phyloP scores from a whole-genome alignment of 2,329 filamentous ascomycete genomes.

The Tolypocladium tropicale region DNA sequence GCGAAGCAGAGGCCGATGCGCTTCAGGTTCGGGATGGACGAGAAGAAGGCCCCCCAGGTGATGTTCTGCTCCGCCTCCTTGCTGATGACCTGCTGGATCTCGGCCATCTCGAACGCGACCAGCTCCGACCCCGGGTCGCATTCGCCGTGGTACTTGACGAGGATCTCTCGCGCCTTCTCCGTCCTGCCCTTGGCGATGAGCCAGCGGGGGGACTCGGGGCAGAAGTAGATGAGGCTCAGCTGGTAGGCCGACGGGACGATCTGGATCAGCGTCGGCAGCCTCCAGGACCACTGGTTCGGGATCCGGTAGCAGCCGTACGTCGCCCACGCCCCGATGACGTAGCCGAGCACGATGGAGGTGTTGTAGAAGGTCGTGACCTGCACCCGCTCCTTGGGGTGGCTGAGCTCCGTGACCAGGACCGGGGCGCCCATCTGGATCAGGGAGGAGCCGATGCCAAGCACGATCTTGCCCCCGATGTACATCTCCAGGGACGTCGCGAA shows the following conservation, averaged over 20 bases:
- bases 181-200: conserved; percentile 38
- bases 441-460: conserved; percentile 24
- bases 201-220: conserved; percentile 52
- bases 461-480: conserved; percentile 27
- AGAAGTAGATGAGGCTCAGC: conserved; percentile 34
- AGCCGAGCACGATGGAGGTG: conserved; percentile 28
- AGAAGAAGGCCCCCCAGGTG: conserved; percentile 31
- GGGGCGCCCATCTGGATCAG: conserved; percentile 31
- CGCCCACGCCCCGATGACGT: conserved; percentile 26
- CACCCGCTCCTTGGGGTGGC: conserved; percentile 28
- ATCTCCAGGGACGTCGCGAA: conserved; percentile 23
- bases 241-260: conserved; percentile 31
- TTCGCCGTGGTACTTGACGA: conserved; percentile 43
- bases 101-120: conserved; percentile 35
- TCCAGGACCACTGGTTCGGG: conserved; percentile 33
- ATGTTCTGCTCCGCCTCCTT: conserved; percentile 20
- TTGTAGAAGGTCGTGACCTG: conserved; percentile 28
- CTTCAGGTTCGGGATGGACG: conserved; percentile 26
- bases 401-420: conserved; percentile 31
- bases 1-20: conserved; percentile 28
- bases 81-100: conserved; percentile 37
- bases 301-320: conserved; percentile 22
- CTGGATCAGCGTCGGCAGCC: conserved; percentile 42
- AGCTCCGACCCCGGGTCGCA: conserved; percentile 30
- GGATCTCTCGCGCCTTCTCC: conserved; percentile 38